Evolutionary conservation across 2,329 filamentous ascomycete genomes (phyloP).

Genomic region (Aspergillus latus): DNA sequence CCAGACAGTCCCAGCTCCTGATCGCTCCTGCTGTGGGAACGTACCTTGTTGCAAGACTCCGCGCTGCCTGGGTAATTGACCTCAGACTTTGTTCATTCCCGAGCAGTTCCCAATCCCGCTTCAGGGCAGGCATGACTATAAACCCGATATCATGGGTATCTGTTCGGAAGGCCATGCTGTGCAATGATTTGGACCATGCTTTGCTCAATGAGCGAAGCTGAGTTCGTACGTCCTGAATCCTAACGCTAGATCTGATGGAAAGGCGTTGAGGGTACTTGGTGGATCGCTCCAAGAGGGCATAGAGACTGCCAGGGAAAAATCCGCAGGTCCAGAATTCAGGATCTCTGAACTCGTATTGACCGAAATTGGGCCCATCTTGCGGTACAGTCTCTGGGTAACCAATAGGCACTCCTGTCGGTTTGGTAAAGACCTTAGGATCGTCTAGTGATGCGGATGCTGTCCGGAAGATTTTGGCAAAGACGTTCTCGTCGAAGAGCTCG

Average conservation of each 20-base stretch:
- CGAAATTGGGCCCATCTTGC: conserved; percentile 15
- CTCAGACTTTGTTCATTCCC: conserved; percentile 16
- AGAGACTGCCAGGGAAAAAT: conserved; percentile 23
- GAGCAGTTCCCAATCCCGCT: conserved; percentile 50
- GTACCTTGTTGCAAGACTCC: conserved; percentile 34
- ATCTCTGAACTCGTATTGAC: conserved; percentile 15
- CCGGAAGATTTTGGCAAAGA: conserved; percentile 18
- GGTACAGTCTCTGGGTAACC: conserved; percentile 15
- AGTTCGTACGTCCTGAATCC: neutral
- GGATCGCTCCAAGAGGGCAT: conserved; percentile 19
- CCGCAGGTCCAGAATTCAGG: conserved; percentile 28
- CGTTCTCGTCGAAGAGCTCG: conserved; percentile 18
- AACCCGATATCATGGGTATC: conserved; percentile 58
- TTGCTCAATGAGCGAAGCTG: conserved; percentile 16
- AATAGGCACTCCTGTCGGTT: neutral
- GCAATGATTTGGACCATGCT: conserved; percentile 19
- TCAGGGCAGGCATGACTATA: conserved; percentile 51
- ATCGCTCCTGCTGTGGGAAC: conserved; percentile 42
- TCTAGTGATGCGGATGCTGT: conserved; percentile 1
- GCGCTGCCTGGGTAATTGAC: conserved; percentile 16
- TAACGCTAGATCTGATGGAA: neutral
- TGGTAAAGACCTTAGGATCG: neutral
- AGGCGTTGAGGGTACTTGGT: conserved; percentile 7
- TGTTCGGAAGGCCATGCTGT: conserved; percentile 35
- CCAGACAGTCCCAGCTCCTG: conserved; percentile 31